These are phyloP conservation scores for Metschnikowia chrysomelidarum DNA, from an alignment of 805 yeast species.

Conservation along the genomic window DNA sequence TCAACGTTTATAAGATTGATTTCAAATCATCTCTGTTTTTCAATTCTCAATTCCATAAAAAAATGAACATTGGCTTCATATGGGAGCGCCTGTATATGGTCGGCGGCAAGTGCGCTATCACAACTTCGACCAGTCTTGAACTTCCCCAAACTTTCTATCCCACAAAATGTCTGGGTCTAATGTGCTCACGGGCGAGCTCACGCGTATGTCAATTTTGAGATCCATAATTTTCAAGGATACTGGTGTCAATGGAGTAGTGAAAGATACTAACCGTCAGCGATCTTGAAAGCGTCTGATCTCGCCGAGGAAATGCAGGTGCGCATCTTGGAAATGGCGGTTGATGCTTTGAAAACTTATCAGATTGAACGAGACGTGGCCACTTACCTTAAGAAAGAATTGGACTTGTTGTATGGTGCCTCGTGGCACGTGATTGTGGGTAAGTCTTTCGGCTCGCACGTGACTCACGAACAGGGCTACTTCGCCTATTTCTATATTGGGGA, in stretches of 20 bases:
- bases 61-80: too few relatives aligned
- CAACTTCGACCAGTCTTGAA: too few relatives aligned
- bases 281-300: slow-evolving; percentile 44
- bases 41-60: too few relatives aligned
- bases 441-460: slow-evolving; percentile 75
- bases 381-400: slow-evolving; percentile 62
- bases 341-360: slow-evolving; percentile 42
- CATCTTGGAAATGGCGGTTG: slow-evolving; percentile 46
- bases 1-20: too few relatives aligned
- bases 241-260: too few relatives aligned
- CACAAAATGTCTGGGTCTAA: slow-evolving; percentile 3
- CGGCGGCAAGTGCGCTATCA: too few relatives aligned
- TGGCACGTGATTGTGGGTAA: slow-evolving; percentile 85
- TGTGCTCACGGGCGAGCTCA: slow-evolving; percentile 8
- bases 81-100: too few relatives aligned
- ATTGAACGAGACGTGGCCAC: slow-evolving; percentile 66
- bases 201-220: slow-evolving; percentile 8
- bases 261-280: slow-evolving; percentile 24
- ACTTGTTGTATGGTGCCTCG: slow-evolving; percentile 60
- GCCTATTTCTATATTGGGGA: slow-evolving; percentile 70
- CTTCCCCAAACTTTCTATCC: not conserved
- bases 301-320: slow-evolving; percentile 52
- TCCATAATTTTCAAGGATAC: too few relatives aligned
- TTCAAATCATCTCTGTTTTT: too few relatives aligned
- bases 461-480: slow-evolving; percentile 74